Base-by-base conservation (phyloP, 495 filamentous ascomycete genomes). In the Staphylotrichum tortipilum region DNA sequence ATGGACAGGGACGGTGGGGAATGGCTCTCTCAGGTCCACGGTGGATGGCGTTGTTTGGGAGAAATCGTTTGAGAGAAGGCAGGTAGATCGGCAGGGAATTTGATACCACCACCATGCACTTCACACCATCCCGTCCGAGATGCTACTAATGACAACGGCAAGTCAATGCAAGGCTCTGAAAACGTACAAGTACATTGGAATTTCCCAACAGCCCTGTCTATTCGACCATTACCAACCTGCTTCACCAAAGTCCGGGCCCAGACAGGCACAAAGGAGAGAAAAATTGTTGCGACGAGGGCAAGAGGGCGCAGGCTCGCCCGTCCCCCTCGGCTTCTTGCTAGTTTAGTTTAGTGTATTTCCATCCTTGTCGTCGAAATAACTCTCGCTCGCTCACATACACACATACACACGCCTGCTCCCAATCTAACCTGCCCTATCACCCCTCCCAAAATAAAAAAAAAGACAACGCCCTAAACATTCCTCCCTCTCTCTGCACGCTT, bases 141-240 rank as follows among this genome's bases (percentile, higher is more conserved):
- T 42, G 17, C 21, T 19, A 14, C 23, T 44, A 10, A 1, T 37
- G 14, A 24, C 14, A n/a, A 33, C 6, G 11, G 29, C 47, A 50
- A 33, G 15, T 12, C 21, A 44, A 34, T 15, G 19, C 31, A 44
- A 26, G 30, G 9, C 31, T 23, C 4, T 9, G 29, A 38, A 37
- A 31, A 39, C 49, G 38, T 44, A 51, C 30, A 51, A 51, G 41
- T 44, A 51, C 49, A 51, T 11, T 17, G 30, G 37, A 37, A n/a
- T n/a, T 31, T 22, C 31, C 49, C 28, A 49, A 35, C 38, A 52
- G 24, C n/a, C 49, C 49, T 52, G 42, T 52, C 49, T 52, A 52
- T 46, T 34, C 23, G 42, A 46, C 49, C 49, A 52, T 52, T 46
- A 52, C 35, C 26, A 50, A 46, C 53, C 53, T 43, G 30, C 50